Base-by-base conservation (phyloP, 345 rosid genomes). In the Gynandropsis gynandra region DNA sequence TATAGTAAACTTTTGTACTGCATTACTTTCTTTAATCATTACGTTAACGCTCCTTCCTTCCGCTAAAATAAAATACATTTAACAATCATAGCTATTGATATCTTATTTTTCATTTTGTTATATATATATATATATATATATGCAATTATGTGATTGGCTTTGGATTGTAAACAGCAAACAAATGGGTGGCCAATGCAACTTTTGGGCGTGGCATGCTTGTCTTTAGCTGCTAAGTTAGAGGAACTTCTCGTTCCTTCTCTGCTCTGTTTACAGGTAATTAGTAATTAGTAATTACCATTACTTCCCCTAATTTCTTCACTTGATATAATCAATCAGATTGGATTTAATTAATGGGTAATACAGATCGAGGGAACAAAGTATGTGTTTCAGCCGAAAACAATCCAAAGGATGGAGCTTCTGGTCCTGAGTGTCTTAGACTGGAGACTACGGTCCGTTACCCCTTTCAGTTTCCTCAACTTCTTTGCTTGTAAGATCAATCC, bases 211-310 rank as follows among this genome's bases (percentile, higher is more conserved):
- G 89, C 96, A 51, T 92, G 98, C 79, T 63, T 92, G 80, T 92
- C 98, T 11, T 54, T 92, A 65, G 98, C 98, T 16, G 98, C 96
- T 0, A 92, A 92, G 69, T 82, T 92, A 96, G 98, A 92, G 95
- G 98, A 87, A 70, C 75, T 84, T 52, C 76, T 81, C 54, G 98
- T 78, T 82, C 98, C 96, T 61, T 61, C 70, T 56, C 81, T 87
- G 13, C 39, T 85, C 54, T 89, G 84, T 76, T 78, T 92, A n/a
- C 98, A 92, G 88, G 98, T 89, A 48, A 16, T n/a, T 29, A 19
- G n/a, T n/a, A n/a, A n/a, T n/a, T n/a, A n/a, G n/a, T n/a, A n/a
- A n/a, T n/a, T n/a, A n/a, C n/a, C n/a, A 0, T 10, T 5, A 0
- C 6, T 31, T 13, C 1, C 36, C 52, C 39, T 45, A 44, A 38